Base-by-base conservation (phyloP, 2,329 filamentous ascomycete genomes). In the Byssothecium circinans region DNA sequence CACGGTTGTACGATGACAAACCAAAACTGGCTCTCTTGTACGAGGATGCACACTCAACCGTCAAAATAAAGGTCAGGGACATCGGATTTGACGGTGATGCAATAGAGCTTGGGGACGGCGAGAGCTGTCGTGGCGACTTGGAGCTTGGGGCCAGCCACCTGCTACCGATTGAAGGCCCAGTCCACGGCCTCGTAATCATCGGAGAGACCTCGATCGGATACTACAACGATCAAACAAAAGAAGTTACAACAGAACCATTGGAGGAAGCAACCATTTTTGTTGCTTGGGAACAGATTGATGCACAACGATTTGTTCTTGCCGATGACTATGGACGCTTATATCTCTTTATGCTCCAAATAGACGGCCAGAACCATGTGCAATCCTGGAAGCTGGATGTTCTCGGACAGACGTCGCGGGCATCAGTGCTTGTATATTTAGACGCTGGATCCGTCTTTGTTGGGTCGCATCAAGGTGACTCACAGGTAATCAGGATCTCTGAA, bases 381-480 rank as follows among this genome's bases (percentile, higher is more conserved):
- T 82, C 82, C 18, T 88, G 95, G 79, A 81, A 85, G 44, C 77
- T 96, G 17, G 80, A 83, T 41, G 74, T 79, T 18, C 78, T 95
- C 17, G 84, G 83, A 3, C 65, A 78, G 51, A 91, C 87, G 0
- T 89, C 91, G 12, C 82, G 89, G 56, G 89, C 92, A 8, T 87
- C 85, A 6, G 84, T 80, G 12, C 74, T 99, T 35, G 85, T 95
- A 0, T 94, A 95, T 64, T 78, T 96, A 53, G 85, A 84, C 22
- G 76, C 81, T 32, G 82, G 86, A 0, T 76, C 87, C 38, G 77
- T 96, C 11, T 97, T 95, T 66, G 79, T 99, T 33, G 94, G 89
- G 10, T 96, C 92, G 1, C 91, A 96, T 68, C 88, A 94, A 60
- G 92, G 92, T 29, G 89, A 99, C 68, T 95, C 90, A 1, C 91